Conservation (phyloP, 345 rosid species). For the Camelina laxa region DNA sequence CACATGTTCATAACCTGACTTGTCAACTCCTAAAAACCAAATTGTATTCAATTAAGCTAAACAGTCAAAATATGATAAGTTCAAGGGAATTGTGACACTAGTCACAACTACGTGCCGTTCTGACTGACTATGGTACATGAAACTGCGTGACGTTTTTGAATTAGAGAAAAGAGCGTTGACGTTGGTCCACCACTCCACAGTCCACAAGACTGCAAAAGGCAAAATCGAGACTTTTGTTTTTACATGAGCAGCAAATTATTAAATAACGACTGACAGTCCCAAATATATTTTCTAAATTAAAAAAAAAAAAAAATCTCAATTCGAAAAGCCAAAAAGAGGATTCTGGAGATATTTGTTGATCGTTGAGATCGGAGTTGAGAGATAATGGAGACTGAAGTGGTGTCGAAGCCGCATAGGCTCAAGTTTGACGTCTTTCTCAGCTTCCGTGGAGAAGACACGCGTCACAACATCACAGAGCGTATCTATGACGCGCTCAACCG, state of each 20-base stretch:
- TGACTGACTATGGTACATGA: not conserved
- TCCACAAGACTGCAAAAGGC: not conserved
- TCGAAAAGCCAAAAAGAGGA: no score
- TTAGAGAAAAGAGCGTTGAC: not conserved
- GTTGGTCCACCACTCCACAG: not conserved
- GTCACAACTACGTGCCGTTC: slow-evolving; percentile 12
- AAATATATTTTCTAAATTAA: no score
- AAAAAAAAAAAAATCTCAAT: no score
- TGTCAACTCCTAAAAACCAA: no score
- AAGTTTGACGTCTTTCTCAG: slow-evolving; percentile 62
- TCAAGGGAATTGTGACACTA: not conserved
- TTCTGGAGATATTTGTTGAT: no score
- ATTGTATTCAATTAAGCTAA: not conserved
- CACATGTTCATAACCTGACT: no score
- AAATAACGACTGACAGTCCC: no score
- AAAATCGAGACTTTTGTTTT: not conserved
- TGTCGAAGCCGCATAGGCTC: slow-evolving; percentile 46
- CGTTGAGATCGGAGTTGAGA: not conserved
- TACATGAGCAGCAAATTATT: not conserved
- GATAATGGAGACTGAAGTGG: slow-evolving; percentile 20
- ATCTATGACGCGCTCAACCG: slow-evolving; percentile 34
- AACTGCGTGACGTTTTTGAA: slow-evolving; percentile 8
- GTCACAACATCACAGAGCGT: slow-evolving; percentile 40
- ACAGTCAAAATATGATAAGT: not conserved
- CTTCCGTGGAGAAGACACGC: slow-evolving; percentile 63